A percentile compares a stretch with the other conserved stretches of the same genome.
These are phyloP conservation scores for Radiomyces spectabilis DNA, from an alignment of 192 early-diverging fungal genomes.

Conservation along the genomic window DNA sequence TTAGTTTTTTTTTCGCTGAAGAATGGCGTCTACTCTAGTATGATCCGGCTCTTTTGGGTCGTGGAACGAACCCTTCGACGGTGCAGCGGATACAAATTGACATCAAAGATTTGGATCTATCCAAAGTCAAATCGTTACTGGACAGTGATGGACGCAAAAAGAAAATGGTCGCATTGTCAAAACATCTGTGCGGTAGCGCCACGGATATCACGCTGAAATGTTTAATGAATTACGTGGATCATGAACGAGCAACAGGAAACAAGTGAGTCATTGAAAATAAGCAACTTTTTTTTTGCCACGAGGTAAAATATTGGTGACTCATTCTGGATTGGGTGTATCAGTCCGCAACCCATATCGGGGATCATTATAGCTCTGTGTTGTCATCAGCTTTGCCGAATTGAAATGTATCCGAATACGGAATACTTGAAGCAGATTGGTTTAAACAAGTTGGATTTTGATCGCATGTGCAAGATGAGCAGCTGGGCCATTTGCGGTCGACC, in stretches of 20 bases:
- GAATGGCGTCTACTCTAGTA: conserved; percentile 23
- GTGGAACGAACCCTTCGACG: conserved; percentile 25
- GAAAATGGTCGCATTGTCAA: conserved; percentile 69
- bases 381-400: conserved; percentile 72
- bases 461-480: conserved; percentile 62
- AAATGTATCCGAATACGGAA: conserved; percentile 58
- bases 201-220: conserved; percentile 83
- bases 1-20: neutral
- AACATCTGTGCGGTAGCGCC: conserved; percentile 88
- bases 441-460: conserved; percentile 48
- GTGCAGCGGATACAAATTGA: conserved; percentile 67
- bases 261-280: conserved; percentile 7
- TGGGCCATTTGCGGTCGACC: conserved; percentile 65
- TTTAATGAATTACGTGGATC: conserved; percentile 41
- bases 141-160: conserved; percentile 18
- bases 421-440: conserved; percentile 52
- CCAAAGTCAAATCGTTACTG: conserved; percentile 36
- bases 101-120: conserved; percentile 80
- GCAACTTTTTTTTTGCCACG: too few relatives aligned
- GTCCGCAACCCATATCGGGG: conserved; percentile 45
- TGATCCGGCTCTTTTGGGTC: conserved; percentile 33
- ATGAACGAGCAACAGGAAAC: conserved; percentile 23
- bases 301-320: too few relatives aligned
- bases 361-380: conserved; percentile 87
- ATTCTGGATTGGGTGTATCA: neutral